Base-by-base conservation (phyloP, 306 rosid genomes). In the Abrus pulchellus region DNA sequence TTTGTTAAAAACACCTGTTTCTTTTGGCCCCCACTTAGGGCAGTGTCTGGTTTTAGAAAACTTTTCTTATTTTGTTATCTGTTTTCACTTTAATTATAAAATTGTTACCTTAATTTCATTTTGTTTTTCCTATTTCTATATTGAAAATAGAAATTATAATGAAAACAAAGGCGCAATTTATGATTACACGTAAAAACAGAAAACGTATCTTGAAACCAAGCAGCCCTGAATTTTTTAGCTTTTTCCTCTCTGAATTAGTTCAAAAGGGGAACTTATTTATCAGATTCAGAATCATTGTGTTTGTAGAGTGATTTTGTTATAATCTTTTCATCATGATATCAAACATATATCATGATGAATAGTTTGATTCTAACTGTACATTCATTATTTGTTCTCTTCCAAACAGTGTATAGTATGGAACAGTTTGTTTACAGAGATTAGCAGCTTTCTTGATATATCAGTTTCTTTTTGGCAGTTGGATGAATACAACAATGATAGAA, bases 401-500 rank as follows among this genome's bases (percentile, higher is more conserved):
- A 72, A 47, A 52, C 41, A 20, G 13, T 20, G 55, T 41, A 10
- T 61, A 40, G 52, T 53, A 53, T 71, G 55, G 49, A 60, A 57
- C 59, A 76, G 32, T 56, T n/a, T 62, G 68, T 65, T 80, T 7
- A 60, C 38, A 20, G 74, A n/a, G 49, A 81, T 77, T 59, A 33
- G n/a, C 73, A 47, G 7, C 9, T 77, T 68, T 68, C 73, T 66
- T 80, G 78, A 80, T 43, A 8, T 7, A 5, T 11, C 56, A 6
- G 5, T 63, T 80, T 81, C 52, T 72, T 70, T 74, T 74, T 81
- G 79, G 78, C 93, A 94, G 97, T 86, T 93, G 97, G 99, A 79
- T 94, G 76, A 94, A 92, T 82, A 92, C 98, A 70, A 78, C 88
- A 43, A 88, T 91, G 95, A 87, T 54, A 34, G 94, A 92, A 86